Evolutionary conservation across 2,329 filamentous ascomycete genomes (phyloP), one percentile per base, ranked within the genome.

Genomic region (Cadophora luteo-olivacea): DNA sequence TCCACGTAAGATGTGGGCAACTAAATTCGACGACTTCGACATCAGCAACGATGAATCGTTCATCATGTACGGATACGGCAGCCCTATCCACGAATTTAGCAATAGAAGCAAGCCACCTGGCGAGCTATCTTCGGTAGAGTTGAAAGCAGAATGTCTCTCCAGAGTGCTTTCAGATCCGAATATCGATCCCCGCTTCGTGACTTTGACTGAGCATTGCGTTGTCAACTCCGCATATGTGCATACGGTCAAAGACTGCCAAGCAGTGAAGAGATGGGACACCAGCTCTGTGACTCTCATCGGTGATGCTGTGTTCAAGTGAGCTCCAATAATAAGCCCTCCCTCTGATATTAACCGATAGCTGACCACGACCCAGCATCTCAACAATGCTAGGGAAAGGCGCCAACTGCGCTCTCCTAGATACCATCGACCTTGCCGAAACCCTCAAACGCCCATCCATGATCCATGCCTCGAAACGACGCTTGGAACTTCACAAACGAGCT

Each of bases 361-460:
- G 4, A 52, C 25, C 22, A 36, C 7, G 19, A 19, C 9, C 12
- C 19, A 75, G 74, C 60, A 77, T 77, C 33, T 71, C 72, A 19
- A 77, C 72, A 0, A 76, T 73, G 62, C 67, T 77, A 14, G 72
- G 73, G 2, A 75, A 75, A 64, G 75, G 75, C 22, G 74, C 74
- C 2, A 77, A 77, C 41, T 76, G 74, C 61, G 75, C 75, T 2
- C 57, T 77, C 11, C 72, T 75, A n/a, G 75, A 77, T 45, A 74
- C 75, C 1, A 57, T 75, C 11, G 71, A 70, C 51, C 70, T 77
- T 9, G 69, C 74, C 19, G 73, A 73, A 38, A 63, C 65, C 25
- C 65, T 76, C 11, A 54, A 49, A 25, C 45, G 25, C 16, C 65
- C 70, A 12, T 32, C 36, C 7, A 64, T 68, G 5, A 45, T 70